Conservation (phyloP, 305 asterid genomes). For the Fraxinus baroniana region DNA sequence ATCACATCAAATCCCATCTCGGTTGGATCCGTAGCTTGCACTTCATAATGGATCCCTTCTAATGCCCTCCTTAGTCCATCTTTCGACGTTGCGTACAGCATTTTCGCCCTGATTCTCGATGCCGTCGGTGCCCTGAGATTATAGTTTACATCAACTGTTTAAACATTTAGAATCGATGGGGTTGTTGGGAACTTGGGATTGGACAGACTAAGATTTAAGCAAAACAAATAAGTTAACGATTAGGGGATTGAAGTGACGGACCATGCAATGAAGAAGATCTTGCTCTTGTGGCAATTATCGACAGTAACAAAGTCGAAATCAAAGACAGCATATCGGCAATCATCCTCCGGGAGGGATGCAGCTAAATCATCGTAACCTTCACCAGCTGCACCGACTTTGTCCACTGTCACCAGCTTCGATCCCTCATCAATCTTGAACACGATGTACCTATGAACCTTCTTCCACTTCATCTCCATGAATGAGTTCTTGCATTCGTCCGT, state of each 20-base stretch:
- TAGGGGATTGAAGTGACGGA: constrained; percentile 5
- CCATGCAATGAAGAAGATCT: constrained; percentile 98
- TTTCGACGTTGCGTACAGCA: constrained; percentile 82
- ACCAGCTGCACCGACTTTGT: constrained; percentile 77
- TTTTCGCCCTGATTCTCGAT: constrained; percentile 79
- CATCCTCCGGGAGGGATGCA: constrained; percentile 74
- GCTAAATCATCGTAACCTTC: constrained; percentile 77
- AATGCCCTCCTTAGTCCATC: constrained; percentile 71
- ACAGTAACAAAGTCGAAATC: constrained; percentile 84
- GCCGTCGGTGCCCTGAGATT: constrained; percentile 67
- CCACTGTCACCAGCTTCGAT: constrained; percentile 59
- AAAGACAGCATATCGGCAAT: constrained; percentile 86
- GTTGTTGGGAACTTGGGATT: too few species aligned
- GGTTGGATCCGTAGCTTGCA: constrained; percentile 90
- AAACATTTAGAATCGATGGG: too few species aligned
- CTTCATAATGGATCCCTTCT: constrained; percentile 81
- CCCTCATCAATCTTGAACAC: constrained; percentile 84
- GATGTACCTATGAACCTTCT: constrained; percentile 74
- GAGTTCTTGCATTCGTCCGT: constrained; percentile 81
- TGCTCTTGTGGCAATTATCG: constrained; percentile 87
- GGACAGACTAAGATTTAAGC: background rate
- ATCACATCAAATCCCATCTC: constrained; percentile 89
- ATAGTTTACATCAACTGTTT: too few species aligned
- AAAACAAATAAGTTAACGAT: background rate
- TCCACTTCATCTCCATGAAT: constrained; percentile 96